Conservation (phyloP, 228 moss, liverwort and hornwort species). For the Sphagnum magellanicum region DNA sequence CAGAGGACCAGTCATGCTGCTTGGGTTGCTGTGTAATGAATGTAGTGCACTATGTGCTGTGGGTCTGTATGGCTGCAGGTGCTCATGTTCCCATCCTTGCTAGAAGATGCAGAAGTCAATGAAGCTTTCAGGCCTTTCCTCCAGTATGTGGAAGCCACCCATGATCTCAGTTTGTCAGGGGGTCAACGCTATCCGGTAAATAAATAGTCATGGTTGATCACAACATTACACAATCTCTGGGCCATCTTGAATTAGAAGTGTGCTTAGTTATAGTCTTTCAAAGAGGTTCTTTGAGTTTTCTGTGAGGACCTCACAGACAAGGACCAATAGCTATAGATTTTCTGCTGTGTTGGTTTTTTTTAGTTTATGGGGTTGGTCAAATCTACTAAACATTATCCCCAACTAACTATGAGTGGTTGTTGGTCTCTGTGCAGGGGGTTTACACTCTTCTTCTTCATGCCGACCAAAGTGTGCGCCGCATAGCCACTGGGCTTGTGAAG, state of each 20-base stretch:
- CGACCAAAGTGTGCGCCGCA: constrained; percentile 78
- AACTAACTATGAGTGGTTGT: no score
- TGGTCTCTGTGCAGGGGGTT: constrained; percentile 43
- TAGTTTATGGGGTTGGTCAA: no score
- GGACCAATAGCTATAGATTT: no score
- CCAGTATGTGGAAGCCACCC: constrained; percentile 71
- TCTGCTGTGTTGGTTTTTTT: no score
- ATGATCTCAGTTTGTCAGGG: constrained; percentile 76
- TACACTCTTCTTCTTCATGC: constrained; percentile 79
- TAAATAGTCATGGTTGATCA: not conserved
- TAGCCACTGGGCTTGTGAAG: constrained; percentile 69
- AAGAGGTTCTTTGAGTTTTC: no score
- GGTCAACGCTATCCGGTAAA: constrained; percentile 82
- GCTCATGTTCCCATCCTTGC: constrained; percentile 73
- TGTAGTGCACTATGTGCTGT: no score
- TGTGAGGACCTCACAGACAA: no score
- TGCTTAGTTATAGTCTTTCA: no score
- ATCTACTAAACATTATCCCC: no score
- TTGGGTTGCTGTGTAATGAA: not conserved
- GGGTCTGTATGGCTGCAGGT: constrained; percentile 34
- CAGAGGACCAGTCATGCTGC: not conserved
- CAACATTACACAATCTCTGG: not conserved
- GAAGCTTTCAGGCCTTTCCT: constrained; percentile 64
- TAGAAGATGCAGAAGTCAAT: constrained; percentile 86
- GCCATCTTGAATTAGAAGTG: not conserved